Evolutionary conservation across 2,329 filamentous ascomycete species (phyloP), one percentile per base, ranked within the genome.

Genomic region (Chaetoscypha palmicola): DNA sequence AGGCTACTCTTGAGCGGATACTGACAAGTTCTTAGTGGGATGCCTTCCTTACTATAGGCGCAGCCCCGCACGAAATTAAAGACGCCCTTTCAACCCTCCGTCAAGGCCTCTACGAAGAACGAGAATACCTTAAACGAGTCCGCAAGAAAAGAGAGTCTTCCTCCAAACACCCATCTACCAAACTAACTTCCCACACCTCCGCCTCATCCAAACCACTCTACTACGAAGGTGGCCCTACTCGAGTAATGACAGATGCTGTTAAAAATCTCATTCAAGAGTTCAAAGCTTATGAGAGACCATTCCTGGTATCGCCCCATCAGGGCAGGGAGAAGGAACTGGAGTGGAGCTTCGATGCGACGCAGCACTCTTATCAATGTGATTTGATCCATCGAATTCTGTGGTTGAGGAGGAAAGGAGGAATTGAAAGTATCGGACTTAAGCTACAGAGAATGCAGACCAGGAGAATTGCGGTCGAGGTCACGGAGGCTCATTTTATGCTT

Each of bases 271-370:
- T 57, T 12, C n/a, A 40, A 10, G 48, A 51, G 5, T 57, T 57
- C 45, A 55, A 55, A 34, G 24, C 28, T 16, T 53, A 49, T 28
- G 53, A 54, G 26, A 3, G 10, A 1, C 48, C 47, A 1, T 57
- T 54, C 23, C 32, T 55, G 3, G 36, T 51, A 3, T 39, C 46
- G 2, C 41, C 41, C 1, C 52, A 55, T 34, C 33, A 42, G 14
- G 54, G 53, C 1, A 46, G 31, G 19, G 54, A 57, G 44, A 57
- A 53, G 38, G 53, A 55, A 17, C 34, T 57, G 21, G 54, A 57
- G 22, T 57, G 54, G 54, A 50, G 46, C n/a, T 57, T 49, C 42
- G 50, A 57, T 50, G 48, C 51, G 7, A 57, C 54, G 17, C 51
- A 55, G 31, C 45, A 50, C 20, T 38, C 44, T 32, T 57, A 57